A percentile compares a stretch with the other conserved stretches of the same genome.
Conservation (phyloP, 148 eudicot species). For the Vaccinium myrtillus region DNA sequence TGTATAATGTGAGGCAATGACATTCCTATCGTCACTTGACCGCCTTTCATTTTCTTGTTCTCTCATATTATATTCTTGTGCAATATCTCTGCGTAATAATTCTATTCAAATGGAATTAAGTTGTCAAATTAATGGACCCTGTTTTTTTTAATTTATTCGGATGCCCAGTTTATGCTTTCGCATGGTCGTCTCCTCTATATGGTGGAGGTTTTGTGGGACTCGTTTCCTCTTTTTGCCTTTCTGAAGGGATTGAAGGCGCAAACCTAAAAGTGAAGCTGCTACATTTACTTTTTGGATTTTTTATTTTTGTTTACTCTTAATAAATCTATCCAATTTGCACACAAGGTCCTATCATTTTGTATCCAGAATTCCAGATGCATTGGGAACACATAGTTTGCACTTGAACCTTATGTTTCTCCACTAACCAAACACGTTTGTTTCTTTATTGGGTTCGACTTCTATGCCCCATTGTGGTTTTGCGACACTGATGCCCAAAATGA, state of each 20-base stretch:
- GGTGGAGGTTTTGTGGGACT: not conserved
- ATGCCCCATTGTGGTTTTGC: not conserved
- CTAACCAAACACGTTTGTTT: no score
- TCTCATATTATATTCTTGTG: not conserved
- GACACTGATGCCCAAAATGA: not conserved
- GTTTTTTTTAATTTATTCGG: not conserved
- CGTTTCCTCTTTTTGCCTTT: not conserved
- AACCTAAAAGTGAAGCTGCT: not conserved
- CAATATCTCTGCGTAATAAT: not conserved
- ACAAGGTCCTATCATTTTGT: no score
- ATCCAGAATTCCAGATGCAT: no score
- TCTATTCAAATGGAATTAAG: not conserved
- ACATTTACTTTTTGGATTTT: not conserved
- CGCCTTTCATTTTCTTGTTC: not conserved
- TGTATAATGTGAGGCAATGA: constrained; percentile 56
- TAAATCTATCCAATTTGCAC: not conserved
- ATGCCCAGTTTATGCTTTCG: not conserved
- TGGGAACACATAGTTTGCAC: no score
- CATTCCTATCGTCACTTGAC: not conserved
- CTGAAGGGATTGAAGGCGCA: not conserved
- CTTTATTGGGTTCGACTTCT: no score
- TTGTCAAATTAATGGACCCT: not conserved
- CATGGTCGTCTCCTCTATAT: not conserved
- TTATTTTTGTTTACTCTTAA: not conserved
- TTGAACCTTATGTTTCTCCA: no score